Base-by-base conservation (phyloP, 2,329 filamentous ascomycete genomes). In the Neobulgaria alba region DNA sequence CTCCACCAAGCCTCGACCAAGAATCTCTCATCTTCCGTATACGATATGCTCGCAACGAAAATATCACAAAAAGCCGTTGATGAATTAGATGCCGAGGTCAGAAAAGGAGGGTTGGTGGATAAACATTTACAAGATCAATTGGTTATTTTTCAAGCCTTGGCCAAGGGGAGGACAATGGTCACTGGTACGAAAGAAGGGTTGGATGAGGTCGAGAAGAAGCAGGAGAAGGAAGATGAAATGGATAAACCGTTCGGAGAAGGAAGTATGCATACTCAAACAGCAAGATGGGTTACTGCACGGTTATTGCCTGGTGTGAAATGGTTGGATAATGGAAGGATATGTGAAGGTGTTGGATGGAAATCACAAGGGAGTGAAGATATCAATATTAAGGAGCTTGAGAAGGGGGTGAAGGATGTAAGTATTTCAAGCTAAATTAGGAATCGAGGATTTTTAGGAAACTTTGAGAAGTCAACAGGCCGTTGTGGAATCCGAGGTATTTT, bases 111-210 rank as follows among this genome's bases (percentile, higher is more conserved):
- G 0, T 62, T 67, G 2, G 69, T 75, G 5, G 77, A 81, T 47
- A 64, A 72, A 48, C 67, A 71, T 52, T 62, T 80, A 10, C 74
- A 79, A 57, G 77, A 80, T 56, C 77, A 81, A 56, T 51, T 81
- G 17, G 61, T 79, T 3, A 62, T 75, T 14, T 77, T 79, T 51
- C 76, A 81, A 56, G 71, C 72, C 3, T 60, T 81, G 8, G 70
- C 73, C 1, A 63, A 68, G 10, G 75, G 72, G 0, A 61, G 55
- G 37, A 74, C 74, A 9, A 47, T 26, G 18, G 55, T 57, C 37
- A 43, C 49, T 9, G 49, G 48, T 8, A 40, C 45, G 5, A 20
- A 21, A 4, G 49, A 53, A 2, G 33, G 36, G 10, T 29, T 49
- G 2, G 29, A 32, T 17, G 51, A 46, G 4, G 49, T 53, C 5